Percentiles rank a stretch among this genome's conserved stretches.
phyloP scores from a whole-genome alignment of 2,329 filamentous ascomycete species.

The Ilyonectria sp. region DNA sequence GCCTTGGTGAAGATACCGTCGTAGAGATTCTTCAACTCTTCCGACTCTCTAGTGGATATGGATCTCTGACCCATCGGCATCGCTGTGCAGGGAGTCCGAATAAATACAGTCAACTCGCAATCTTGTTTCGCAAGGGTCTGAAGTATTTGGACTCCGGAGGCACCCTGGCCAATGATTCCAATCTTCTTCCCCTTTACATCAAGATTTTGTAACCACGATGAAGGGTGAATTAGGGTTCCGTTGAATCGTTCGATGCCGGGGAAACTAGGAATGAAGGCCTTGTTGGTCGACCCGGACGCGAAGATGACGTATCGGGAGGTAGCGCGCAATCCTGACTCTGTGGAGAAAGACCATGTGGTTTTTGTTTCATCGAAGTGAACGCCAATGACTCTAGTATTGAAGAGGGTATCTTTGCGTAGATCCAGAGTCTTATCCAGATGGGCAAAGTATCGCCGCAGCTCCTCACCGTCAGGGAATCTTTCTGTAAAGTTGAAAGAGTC shows the following conservation, averaged over 20 bases:
- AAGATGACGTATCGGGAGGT: constrained; percentile 10
- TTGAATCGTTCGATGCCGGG: not conserved
- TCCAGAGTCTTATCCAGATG: constrained; percentile 52
- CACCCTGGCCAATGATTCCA: constrained; percentile 4
- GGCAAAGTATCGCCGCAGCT: constrained; percentile 58
- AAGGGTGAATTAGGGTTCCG: constrained; percentile 5
- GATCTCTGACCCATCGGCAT: constrained; percentile 69
- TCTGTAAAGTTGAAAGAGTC: constrained; percentile 57
- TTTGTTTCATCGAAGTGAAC: too few species aligned
- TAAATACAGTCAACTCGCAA: constrained; percentile 62
- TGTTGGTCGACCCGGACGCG: constrained; percentile 12
- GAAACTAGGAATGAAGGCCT: constrained; percentile 14
- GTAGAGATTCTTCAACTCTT: constrained; percentile 54
- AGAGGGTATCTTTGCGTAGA: too few species aligned
- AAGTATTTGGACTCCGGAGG: constrained; percentile 4
- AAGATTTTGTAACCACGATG: constrained; percentile 1
- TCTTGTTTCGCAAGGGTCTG: constrained; percentile 54
- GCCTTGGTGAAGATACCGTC: not conserved
- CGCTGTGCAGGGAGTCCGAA: constrained; percentile 71
- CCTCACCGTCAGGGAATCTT: constrained; percentile 50
- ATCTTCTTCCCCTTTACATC: constrained; percentile 5
- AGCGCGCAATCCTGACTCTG: not conserved
- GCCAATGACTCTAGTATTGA: too few species aligned
- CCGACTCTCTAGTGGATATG: constrained; percentile 62
- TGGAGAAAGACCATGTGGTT: too few species aligned